These are phyloP conservation scores for Aquilaria agallochum DNA, from an alignment of 441 rosid species.

Conservation along the genomic window DNA sequence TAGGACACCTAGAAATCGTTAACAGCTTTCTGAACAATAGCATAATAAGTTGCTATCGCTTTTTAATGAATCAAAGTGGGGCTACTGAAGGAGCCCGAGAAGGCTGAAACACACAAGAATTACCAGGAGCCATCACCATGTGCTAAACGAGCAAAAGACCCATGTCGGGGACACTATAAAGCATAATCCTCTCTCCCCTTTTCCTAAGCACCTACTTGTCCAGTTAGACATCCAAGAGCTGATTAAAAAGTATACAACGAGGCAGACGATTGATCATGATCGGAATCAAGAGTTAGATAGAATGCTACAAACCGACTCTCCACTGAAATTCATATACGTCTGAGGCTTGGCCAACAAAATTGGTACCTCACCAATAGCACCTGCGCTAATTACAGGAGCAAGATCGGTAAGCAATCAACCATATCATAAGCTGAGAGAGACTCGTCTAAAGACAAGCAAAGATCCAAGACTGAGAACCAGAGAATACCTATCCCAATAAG, in stretches of 20 bases:
- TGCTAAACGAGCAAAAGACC: no score
- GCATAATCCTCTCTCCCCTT: no score
- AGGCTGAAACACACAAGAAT: no score
- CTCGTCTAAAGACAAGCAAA: background rate
- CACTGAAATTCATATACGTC: constrained; percentile 90
- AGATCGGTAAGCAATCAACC: constrained; percentile 30
- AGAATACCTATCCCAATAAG: constrained; percentile 85
- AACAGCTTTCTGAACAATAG: no score
- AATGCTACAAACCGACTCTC: constrained; percentile 68
- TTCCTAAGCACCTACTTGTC: no score
- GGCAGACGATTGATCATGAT: background rate
- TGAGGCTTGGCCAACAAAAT: constrained; percentile 87
- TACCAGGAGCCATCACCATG: no score
- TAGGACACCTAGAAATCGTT: no score
- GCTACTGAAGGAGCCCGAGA: no score
- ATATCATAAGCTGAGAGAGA: background rate
- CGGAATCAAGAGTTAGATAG: background rate
- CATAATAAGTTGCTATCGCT: no score
- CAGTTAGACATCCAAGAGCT: background rate
- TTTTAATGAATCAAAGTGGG: no score
- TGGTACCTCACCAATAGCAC: constrained; percentile 87
- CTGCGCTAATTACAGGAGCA: constrained; percentile 57
- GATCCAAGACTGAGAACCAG: background rate
- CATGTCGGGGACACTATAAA: no score
- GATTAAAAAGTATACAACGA: background rate